Evolutionary conservation across 1,139 yeast genomes (phyloP), one percentile per base, ranked within the genome.

Genomic region (Blastobotrys proliferans): DNA sequence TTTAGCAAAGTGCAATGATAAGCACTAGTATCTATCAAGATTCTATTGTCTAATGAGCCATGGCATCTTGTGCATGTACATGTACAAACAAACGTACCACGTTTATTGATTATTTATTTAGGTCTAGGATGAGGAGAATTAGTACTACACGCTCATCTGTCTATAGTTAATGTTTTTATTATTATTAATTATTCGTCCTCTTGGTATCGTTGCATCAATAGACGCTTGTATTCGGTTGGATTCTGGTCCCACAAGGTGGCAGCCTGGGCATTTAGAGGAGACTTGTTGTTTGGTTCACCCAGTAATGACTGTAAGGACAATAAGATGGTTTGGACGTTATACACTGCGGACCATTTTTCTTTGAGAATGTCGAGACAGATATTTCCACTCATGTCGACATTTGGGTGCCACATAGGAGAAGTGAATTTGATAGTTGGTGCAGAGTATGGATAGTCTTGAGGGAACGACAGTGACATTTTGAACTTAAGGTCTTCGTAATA

Each of bases 401-500:
- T 81, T 45, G 88, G 88, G 55, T 81, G 88, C 71, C 80, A 80
- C 70, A 81, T 79, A 45, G 82, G 82, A 38, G 82, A 72, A 32
- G 72, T 70, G 63, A 81, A 81, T 51, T 71, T 73, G 55, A 81
- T 72, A 48, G 67, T 69, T 28, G 85, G 85, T 17, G 85, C 79
- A 31, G 69, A 64, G 57, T 73, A 80, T 5, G 85, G 85, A 55
- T 79, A 80, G 57, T 74, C 72, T 37, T 73, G 68, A 26, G 83
- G 81, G 64, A 79, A 79, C 36, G 69, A 68, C 50, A 79, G 64
- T 21, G 75, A 65, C 33, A 79, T 62, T 57, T 74, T 74, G 62
- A 75, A 79, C 46, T 66, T 72, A 51, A 77, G 69, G 33, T 77
- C 77, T 34, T 74, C 79, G 54, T 77, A 79, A 45, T 76, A 77